Conservation (phyloP, 805 yeast species). For the Brettanomyces naardenensis region DNA sequence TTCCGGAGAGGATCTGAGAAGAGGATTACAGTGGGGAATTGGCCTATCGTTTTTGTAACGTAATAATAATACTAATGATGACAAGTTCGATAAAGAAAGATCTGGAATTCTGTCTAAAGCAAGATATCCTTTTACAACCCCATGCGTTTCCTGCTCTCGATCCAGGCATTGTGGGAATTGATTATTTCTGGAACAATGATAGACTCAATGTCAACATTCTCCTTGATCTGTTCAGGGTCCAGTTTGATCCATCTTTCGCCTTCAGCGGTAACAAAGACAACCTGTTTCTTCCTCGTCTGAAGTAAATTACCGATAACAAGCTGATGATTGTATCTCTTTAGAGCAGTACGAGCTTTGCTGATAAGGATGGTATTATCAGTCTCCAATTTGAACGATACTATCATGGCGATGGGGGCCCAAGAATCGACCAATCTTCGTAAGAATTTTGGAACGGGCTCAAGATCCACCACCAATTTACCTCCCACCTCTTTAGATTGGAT, state of each 20-base stretch:
- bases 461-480: slow-evolving; percentile 73
- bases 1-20: slow-evolving; percentile 38
- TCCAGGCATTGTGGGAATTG: slow-evolving; percentile 56
- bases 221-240: slow-evolving; percentile 29
- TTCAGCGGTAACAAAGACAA: slow-evolving; percentile 66
- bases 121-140: slow-evolving; percentile 15
- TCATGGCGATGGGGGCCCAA: slow-evolving; percentile 96
- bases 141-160: slow-evolving; percentile 24
- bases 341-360: slow-evolving; percentile 69
- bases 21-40: slow-evolving; percentile 52
- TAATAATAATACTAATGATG: background rate
- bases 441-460: slow-evolving; percentile 96
- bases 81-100: background rate
- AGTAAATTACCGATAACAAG: slow-evolving; percentile 88
- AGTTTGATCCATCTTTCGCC: slow-evolving; percentile 45
- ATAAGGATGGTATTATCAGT: slow-evolving; percentile 71
- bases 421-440: slow-evolving; percentile 77
- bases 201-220: slow-evolving; percentile 61
- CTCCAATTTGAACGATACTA: slow-evolving; percentile 88
- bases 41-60: slow-evolving; percentile 47
- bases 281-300: slow-evolving; percentile 82
- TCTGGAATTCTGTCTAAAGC: no score
- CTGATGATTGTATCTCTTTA: slow-evolving; percentile 83
- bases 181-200: slow-evolving; percentile 74
- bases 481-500: slow-evolving; percentile 70